A percentile compares a stretch with the other conserved stretches of the same genome.
phyloP scores from a whole-genome alignment of 495 filamentous ascomycete genomes.

The Collariella sp. region DNA sequence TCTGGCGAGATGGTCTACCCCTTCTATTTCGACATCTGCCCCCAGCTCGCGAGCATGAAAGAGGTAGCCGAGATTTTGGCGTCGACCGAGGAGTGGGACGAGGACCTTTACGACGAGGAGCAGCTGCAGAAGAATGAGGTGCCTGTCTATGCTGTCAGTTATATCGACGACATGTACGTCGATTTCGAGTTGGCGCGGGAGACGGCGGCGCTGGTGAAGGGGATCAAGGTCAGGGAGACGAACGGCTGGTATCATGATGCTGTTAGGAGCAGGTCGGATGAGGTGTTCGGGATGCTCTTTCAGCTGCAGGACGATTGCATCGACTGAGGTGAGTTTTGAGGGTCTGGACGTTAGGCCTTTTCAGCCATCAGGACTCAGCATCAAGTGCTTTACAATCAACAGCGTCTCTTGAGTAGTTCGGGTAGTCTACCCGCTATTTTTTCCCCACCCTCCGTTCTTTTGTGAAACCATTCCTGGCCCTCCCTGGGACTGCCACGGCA shows the following conservation, averaged over 20 bases:
- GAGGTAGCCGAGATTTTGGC: slow-evolving; percentile 65
- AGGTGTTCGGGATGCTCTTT: slow-evolving; percentile 64
- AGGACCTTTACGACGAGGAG: slow-evolving; percentile 62
- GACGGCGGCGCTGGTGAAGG: slow-evolving; percentile 67
- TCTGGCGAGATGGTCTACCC: slow-evolving; percentile 89
- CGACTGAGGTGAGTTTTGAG: slow-evolving; percentile 31
- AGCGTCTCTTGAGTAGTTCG: too few species aligned
- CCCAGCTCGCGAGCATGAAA: slow-evolving; percentile 57
- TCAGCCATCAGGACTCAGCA: too few species aligned
- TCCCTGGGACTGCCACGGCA: too few species aligned
- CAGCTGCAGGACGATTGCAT: slow-evolving; percentile 62
- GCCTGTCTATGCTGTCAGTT: slow-evolving; percentile 82
- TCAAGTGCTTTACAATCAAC: not conserved
- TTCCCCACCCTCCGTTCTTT: too few species aligned
- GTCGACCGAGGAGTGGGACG: slow-evolving; percentile 52
- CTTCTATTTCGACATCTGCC: slow-evolving; percentile 68
- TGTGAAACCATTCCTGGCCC: too few species aligned
- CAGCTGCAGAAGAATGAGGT: slow-evolving; percentile 71
- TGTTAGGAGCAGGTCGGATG: slow-evolving; percentile 59
- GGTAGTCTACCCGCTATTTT: too few species aligned
- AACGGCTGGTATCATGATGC: slow-evolving; percentile 84
- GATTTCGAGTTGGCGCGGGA: slow-evolving; percentile 62
- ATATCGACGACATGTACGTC: slow-evolving; percentile 91
- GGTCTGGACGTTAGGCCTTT: not conserved
- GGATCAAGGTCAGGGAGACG: slow-evolving; percentile 72